Evolutionary conservation across 1,284 basidiomycete genomes (phyloP), one percentile per base, ranked within the genome.

Genomic region (Boletellus dicymbophilus): DNA sequence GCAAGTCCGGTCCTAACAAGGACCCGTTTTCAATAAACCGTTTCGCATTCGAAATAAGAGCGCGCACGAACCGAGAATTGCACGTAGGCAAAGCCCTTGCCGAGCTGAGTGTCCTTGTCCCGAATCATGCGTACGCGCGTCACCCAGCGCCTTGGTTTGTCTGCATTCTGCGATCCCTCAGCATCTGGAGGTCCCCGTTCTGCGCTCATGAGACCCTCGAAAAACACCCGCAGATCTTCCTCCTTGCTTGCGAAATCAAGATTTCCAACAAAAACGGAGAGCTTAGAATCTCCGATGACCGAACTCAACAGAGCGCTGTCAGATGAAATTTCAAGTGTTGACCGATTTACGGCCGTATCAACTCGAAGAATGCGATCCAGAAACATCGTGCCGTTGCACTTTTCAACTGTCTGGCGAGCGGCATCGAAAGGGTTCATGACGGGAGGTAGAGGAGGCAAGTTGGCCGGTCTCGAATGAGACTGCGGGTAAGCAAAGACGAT

Each of bases 11-110:
- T 95, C 91, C 93, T 96, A 1, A 6, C 4, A 4, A 33, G n/a
- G 1, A 18, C 4, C 11, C 18, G n/a, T 25, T 9, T 15, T 52
- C 53, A 58, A 25, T 18, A 18, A 46, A 42, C 40, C 25, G 42
- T 48, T 22, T 23, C 11, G 26, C 46, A 44, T 51, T 12, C 27
- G 28, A 9, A 27, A 20, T 27, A 15, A 6, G 8, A 18, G 51
- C 23, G 15, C 15, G 20, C 20, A 80, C 87, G 62, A 67, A 93
- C 95, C 46, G 76, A 67, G 58, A 98, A 94, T 59, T 93, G 87
- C 10, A 98, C 87, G 67, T 98, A 98, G 11, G 89, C 95, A 65
- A 99, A 96, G 2, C 96, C 96, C 72, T 98, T 98, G n/a, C 96
- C 96, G 30, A 98, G 80, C 59, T 95, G 95, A 1, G 94, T 97